Evolutionary conservation across 805 yeast genomes (phyloP), one percentile per base, ranked within the genome.

Genomic region (Metschnikowia lachancei): DNA sequence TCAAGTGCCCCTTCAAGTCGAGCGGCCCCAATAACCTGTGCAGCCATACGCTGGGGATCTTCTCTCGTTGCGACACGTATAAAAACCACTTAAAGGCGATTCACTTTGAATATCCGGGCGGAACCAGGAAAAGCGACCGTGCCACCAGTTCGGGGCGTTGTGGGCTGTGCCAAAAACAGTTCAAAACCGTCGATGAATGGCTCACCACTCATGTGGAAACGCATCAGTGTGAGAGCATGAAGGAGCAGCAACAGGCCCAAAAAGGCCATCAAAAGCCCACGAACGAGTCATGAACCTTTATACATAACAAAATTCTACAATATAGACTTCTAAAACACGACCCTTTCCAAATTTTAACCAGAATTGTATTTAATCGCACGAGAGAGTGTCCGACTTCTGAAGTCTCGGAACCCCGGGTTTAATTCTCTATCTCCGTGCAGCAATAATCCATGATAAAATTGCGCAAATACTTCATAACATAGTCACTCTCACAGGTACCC

Each of bases 61-160:
- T 90, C 58, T 82, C 90, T 11, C 75, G 97, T 41, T 86, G 96
- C 62, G 97, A 90, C 62, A 90, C 97, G 4, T 90, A 81, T 68
- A 90, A 90, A 61, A 90, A 90, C 66, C 97, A 90, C 66, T 72
- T 90, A 51, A 87, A 87, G 63, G 95, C 96, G 1, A 76, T 90
- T 51, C 97, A 90, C 61, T 90, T 90, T 63, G 85, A 80, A 53
- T 90, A 90, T 64, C 97, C 97, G 4, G 77, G 77, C 33, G 96
- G 96, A 6, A 89, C 96, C 3, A 80, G 83, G 60, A 88, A 89
- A 65, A 82, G 79, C 50, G 85, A 87, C 57, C 76, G 97, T 52
- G 64, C 67, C 17, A 76, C 78, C 42, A 87, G 83, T 35, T 64
- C 74, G 17, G 97, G 97, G 7, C 72, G 71, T 46, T 91, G 97